A percentile compares a stretch with the other conserved stretches of the same genome.
These are phyloP conservation scores for Wallacemonas rigidus DNA, from an alignment of 208 protist genomes.

Conservation along the genomic window DNA sequence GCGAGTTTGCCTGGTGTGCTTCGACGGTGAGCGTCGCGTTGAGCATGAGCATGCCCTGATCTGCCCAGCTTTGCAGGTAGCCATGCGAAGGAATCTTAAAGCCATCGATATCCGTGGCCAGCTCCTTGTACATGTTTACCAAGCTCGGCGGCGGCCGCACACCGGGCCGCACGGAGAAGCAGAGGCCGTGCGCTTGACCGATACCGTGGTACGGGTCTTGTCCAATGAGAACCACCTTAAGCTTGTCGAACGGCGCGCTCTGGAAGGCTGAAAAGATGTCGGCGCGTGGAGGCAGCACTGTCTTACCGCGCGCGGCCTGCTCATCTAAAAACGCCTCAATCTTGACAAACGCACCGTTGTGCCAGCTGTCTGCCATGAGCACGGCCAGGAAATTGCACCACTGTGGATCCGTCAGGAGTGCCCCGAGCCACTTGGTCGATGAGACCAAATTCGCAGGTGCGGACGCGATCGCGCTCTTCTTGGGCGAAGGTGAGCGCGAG, in stretches of 20 bases:
- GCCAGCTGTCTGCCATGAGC: constrained; percentile 42
- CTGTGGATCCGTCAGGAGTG: constrained; percentile 42
- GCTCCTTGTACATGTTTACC: constrained; percentile 97
- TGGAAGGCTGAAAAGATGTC: constrained; percentile 94
- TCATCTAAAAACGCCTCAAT: constrained; percentile 77
- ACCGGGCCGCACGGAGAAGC: constrained; percentile 95
- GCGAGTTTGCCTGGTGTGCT: constrained; percentile 91
- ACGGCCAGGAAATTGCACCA: constrained; percentile 69
- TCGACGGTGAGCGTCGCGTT: constrained; percentile 97
- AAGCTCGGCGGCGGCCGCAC: constrained; percentile 86
- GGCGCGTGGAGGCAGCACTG: constrained; percentile 77
- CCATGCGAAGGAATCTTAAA: constrained; percentile 92
- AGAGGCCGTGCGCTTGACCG: constrained; percentile 96
- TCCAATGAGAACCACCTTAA: constrained; percentile 96
- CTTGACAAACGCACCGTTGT: constrained; percentile 37
- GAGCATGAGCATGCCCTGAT: constrained; percentile 97
- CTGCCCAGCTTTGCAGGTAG: constrained; percentile 94
- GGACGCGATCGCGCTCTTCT: background rate
- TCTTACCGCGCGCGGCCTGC: constrained; percentile 36
- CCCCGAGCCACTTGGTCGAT: constrained; percentile 36
- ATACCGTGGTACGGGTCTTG: constrained; percentile 96
- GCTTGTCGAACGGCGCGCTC: constrained; percentile 75
- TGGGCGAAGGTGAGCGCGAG: background rate
- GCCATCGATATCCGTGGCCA: constrained; percentile 76
- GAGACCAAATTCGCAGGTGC: background rate